Conservation (phyloP, 805 yeast genomes). For the Lipomyces spencermartinsiae region DNA sequence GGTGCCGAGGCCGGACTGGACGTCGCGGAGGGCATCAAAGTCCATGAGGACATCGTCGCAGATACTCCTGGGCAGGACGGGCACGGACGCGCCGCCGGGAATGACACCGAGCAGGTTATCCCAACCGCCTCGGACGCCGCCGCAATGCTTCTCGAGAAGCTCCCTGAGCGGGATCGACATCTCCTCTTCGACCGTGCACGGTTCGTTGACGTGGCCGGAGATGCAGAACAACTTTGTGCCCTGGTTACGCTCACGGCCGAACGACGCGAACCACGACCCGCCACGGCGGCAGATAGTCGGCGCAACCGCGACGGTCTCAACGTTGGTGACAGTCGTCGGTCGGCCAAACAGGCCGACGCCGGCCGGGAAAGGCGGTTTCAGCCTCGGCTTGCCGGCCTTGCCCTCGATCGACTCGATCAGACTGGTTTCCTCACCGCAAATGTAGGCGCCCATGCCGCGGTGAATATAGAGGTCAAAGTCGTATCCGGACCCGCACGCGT, state of each 20-base stretch:
- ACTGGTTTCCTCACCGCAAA: constrained; percentile 93
- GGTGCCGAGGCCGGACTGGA: constrained; percentile 87
- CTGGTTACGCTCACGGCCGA: constrained; percentile 83
- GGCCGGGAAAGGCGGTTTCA: constrained; percentile 95
- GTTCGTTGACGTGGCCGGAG: constrained; percentile 89
- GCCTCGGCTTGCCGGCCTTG: constrained; percentile 91
- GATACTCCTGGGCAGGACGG: constrained; percentile 70
- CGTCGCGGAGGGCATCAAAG: constrained; percentile 83
- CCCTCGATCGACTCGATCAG: constrained; percentile 88
- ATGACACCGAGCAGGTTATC: constrained; percentile 85
- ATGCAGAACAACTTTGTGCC: constrained; percentile 87
- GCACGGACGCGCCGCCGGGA: constrained; percentile 92
- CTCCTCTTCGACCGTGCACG: constrained; percentile 92
- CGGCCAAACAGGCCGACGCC: constrained; percentile 91
- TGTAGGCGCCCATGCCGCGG: constrained; percentile 93
- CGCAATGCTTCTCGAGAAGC: constrained; percentile 85
- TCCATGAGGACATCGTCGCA: constrained; percentile 82
- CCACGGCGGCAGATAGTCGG: constrained; percentile 91
- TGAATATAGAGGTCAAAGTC: constrained; percentile 83
- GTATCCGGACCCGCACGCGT: constrained; percentile 88
- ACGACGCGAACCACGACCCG: constrained; percentile 81
- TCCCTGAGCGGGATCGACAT: constrained; percentile 88
- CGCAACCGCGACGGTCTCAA: constrained; percentile 88
- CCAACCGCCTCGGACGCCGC: constrained; percentile 93
- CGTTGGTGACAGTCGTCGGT: constrained; percentile 90